These are phyloP conservation scores for Pontederia paniculata DNA, from an alignment of 176 grass and related monocot genomes.

Conservation along the genomic window DNA sequence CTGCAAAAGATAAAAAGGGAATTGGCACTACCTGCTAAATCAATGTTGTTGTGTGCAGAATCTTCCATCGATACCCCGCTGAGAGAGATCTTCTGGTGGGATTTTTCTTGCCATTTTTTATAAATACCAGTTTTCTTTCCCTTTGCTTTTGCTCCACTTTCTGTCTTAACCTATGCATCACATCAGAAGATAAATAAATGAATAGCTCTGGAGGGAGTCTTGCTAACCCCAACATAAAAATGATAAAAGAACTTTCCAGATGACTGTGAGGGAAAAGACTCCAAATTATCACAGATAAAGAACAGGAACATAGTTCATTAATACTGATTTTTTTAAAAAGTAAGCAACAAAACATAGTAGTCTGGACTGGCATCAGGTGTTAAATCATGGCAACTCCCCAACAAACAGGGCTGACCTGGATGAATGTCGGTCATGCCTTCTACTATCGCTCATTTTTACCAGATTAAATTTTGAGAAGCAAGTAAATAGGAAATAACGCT, in stretches of 20 bases:
- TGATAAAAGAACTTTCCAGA: not conserved
- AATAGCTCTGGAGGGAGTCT: not conserved
- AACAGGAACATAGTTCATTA: no score
- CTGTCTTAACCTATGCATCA: conserved; percentile 59
- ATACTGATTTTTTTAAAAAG: no score
- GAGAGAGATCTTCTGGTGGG: conserved; percentile 57
- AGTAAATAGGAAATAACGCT: no score
- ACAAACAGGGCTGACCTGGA: no score
- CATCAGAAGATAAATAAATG: not conserved
- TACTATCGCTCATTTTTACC: not conserved
- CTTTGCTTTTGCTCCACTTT: conserved; percentile 54
- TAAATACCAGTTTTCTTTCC: conserved; percentile 63
- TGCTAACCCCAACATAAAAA: not conserved
- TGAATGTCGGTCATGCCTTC: no score
- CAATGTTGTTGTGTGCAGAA: conserved; percentile 23
- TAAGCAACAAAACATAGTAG: no score
- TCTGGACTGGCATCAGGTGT: no score
- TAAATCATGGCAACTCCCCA: no score
- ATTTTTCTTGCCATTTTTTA: conserved; percentile 79
- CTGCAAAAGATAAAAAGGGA: not conserved
- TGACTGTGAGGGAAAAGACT: no score
- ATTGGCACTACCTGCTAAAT: conserved; percentile 26
- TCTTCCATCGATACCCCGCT: conserved; percentile 26
- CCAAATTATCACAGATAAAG: no score
- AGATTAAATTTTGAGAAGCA: not conserved